A percentile compares a stretch with the other conserved stretches of the same genome.
Evolutionary conservation across 1,284 basidiomycete species (phyloP).

Genomic region (Naganishia sp.): DNA sequence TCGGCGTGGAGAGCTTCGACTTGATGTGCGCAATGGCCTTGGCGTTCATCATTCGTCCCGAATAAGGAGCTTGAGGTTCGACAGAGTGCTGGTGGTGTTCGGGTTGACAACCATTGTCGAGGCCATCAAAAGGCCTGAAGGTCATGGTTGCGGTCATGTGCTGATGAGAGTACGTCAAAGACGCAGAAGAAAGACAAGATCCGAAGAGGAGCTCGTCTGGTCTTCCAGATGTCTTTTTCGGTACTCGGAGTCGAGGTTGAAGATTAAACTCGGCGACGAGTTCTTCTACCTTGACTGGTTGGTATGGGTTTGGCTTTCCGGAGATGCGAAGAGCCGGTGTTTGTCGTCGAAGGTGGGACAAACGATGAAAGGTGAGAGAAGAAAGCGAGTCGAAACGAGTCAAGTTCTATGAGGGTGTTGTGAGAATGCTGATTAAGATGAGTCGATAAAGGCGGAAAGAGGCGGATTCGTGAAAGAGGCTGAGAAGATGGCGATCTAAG

Average conservation of each 20-base stretch:
- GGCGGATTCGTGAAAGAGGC: not conserved
- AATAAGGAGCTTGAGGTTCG: conserved; percentile 26
- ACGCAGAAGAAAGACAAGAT: conserved; percentile 28
- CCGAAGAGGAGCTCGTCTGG: conserved; percentile 15
- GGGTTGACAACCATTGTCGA: conserved; percentile 26
- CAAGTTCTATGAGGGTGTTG: conserved; percentile 5
- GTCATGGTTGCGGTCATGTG: conserved; percentile 27
- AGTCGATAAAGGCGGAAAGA: conserved; percentile 16
- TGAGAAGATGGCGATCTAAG: conserved; percentile 12
- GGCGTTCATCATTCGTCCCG: conserved; percentile 27
- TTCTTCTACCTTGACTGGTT: conserved; percentile 26
- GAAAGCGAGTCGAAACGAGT: conserved; percentile 13
- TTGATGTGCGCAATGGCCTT: conserved; percentile 28
- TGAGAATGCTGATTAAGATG: not conserved
- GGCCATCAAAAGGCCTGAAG: conserved; percentile 26
- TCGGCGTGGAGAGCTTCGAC: conserved; percentile 25
- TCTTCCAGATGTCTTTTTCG: conserved; percentile 5
- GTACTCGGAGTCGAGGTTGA: conserved; percentile 17
- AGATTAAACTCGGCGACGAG: conserved; percentile 8
- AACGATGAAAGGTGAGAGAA: conserved; percentile 13
- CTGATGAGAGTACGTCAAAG: conserved; percentile 28
- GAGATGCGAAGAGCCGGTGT: conserved; percentile 3
- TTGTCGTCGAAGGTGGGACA: conserved; percentile 8
- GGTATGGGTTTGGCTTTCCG: conserved; percentile 21
- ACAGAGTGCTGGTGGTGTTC: conserved; percentile 19